phyloP scores from a whole-genome alignment of 495 filamentous ascomycete genomes.

The Rusavskia elegans region DNA sequence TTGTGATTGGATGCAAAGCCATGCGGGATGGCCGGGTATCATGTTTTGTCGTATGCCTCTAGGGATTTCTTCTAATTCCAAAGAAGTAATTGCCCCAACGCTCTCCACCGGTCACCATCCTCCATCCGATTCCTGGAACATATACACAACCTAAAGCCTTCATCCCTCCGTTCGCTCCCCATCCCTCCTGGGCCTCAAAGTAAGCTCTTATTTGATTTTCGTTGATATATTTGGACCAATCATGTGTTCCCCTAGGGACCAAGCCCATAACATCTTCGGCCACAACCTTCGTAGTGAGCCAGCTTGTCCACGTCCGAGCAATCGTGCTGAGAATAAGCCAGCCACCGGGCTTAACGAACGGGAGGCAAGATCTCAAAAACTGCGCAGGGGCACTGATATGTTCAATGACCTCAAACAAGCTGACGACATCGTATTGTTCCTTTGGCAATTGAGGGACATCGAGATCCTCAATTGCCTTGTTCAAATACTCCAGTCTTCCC shows the following conservation, averaged over 20 bases:
- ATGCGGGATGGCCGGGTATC: not conserved
- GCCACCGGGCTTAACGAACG: slow-evolving; percentile 73
- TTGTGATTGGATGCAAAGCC: too few relatives aligned
- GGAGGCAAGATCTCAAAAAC: slow-evolving; percentile 52
- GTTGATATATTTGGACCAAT: slow-evolving; percentile 92
- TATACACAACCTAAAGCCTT: slow-evolving; percentile 73
- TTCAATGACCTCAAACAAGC: slow-evolving; percentile 87
- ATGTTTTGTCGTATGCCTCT: not conserved
- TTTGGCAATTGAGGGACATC: slow-evolving; percentile 22
- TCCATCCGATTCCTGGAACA: slow-evolving; percentile 86
- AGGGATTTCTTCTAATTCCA: slow-evolving; percentile 48
- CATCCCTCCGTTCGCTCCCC: slow-evolving; percentile 36
- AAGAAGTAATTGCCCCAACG: slow-evolving; percentile 95
- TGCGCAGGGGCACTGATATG: slow-evolving; percentile 57
- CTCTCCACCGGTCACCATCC: slow-evolving; percentile 65
- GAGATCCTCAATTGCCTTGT: slow-evolving; percentile 54
- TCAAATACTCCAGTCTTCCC: slow-evolving; percentile 51
- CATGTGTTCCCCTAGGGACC: slow-evolving; percentile 78
- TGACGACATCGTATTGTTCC: slow-evolving; percentile 55
- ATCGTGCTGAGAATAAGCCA: slow-evolving; percentile 90
- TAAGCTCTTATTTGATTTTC: slow-evolving; percentile 58
- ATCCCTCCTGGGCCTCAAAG: slow-evolving; percentile 29
- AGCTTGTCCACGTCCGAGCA: slow-evolving; percentile 70
- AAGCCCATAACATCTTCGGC: slow-evolving; percentile 80
- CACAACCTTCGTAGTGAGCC: slow-evolving; percentile 78